A percentile compares a stretch with the other conserved stretches of the same genome.
These are phyloP conservation scores for Heliocybe sulcata DNA, from an alignment of 1,284 basidiomycete species.

Conservation along the genomic window DNA sequence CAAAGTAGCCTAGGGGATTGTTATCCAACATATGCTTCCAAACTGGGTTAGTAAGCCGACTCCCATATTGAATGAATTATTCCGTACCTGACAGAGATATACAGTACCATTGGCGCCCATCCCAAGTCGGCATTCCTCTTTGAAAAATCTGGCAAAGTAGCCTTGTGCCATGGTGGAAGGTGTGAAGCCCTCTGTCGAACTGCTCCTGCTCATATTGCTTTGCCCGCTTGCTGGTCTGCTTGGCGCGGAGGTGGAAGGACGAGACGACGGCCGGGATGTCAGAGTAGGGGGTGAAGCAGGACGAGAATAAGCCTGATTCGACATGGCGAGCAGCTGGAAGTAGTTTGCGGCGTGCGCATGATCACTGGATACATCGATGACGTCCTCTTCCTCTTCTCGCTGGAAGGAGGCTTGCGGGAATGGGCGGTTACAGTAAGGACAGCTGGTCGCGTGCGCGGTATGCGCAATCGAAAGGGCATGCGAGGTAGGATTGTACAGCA, in stretches of 20 bases:
- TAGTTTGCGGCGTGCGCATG: conserved; percentile 60
- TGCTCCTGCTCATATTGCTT: conserved; percentile 1
- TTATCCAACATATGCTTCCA: conserved; percentile 10
- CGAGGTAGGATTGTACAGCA: conserved; percentile 82
- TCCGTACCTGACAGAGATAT: conserved; percentile 78
- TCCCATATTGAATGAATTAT: conserved; percentile 62
- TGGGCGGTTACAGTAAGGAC: conserved; percentile 66
- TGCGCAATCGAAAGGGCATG: conserved; percentile 71
- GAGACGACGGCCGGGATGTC: conserved; percentile 4
- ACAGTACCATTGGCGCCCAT: conserved; percentile 93
- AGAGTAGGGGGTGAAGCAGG: conserved; percentile 42
- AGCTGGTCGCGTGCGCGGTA: conserved; percentile 29
- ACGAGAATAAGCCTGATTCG: conserved; percentile 59
- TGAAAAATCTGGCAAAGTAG: conserved; percentile 83
- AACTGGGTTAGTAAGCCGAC: background rate
- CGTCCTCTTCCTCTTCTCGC: conserved; percentile 12
- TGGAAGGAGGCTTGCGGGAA: conserved; percentile 29
- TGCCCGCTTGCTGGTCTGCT: conserved; percentile 3
- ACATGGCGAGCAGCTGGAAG: conserved; percentile 62
- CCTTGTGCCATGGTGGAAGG: conserved; percentile 72
- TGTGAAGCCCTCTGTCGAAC: conserved; percentile 31
- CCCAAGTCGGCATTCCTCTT: conserved; percentile 79
- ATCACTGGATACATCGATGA: conserved; percentile 18
- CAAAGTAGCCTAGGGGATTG: conserved; percentile 58
- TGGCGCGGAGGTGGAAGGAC: conserved; percentile 3